phyloP scores from a whole-genome alignment of 495 filamentous ascomycete species.

The Astrothelium subdiscretum region DNA sequence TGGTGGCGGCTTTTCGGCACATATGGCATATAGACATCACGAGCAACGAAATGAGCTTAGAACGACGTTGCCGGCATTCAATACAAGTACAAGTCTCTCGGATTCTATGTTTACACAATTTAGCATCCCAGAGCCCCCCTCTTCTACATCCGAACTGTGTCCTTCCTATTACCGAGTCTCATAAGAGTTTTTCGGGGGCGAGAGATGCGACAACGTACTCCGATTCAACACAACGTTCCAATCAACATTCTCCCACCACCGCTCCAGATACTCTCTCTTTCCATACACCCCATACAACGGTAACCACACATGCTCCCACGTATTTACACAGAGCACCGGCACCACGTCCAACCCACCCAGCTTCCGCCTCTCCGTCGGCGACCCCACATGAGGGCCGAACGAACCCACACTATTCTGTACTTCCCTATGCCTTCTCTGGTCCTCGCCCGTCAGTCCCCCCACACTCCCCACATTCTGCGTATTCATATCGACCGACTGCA shows the following conservation, averaged over 20 bases:
- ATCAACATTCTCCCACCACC: slow-evolving; percentile 80
- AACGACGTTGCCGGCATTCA: neutral
- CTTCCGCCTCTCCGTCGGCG: slow-evolving; percentile 30
- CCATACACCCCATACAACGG: slow-evolving; percentile 70
- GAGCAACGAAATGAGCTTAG: neutral
- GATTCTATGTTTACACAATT: neutral
- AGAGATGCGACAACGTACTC: neutral
- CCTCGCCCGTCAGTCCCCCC: neutral
- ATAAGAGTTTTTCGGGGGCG: neutral
- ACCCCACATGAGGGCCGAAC: slow-evolving; percentile 37
- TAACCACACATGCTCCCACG: slow-evolving; percentile 92
- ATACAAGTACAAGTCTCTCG: neutral
- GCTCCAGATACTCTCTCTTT: slow-evolving; percentile 63
- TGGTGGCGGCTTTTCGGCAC: neutral
- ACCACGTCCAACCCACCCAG: slow-evolving; percentile 59
- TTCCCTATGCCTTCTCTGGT: slow-evolving; percentile 4
- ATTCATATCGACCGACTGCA: slow-evolving; percentile 71
- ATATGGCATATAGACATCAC: neutral
- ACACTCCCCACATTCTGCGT: slow-evolving; percentile 35
- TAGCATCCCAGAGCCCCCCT: neutral
- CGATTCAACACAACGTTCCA: slow-evolving; percentile 54
- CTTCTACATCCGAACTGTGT: neutral
- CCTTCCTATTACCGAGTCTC: neutral
- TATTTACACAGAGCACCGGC: slow-evolving; percentile 82
- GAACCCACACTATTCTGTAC: slow-evolving; percentile 31